Evolutionary conservation across 352 stramenopile genomes (phyloP).

Genomic region (Phytopythium helicoides): DNA sequence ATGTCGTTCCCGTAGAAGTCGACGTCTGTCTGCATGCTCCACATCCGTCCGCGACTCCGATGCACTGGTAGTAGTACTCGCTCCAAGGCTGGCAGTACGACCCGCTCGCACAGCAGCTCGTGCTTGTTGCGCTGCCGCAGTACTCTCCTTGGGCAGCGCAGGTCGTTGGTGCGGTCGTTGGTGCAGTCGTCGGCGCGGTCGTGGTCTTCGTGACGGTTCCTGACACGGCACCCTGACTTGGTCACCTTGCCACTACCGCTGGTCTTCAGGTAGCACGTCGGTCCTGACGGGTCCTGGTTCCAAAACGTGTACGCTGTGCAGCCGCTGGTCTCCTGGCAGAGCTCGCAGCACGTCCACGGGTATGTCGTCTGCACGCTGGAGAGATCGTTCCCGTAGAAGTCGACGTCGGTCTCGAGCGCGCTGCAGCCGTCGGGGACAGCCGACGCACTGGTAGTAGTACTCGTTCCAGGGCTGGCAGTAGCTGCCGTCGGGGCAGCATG

Average conservation of each 20-base stretch:
- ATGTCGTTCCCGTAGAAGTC: constrained; percentile 11
- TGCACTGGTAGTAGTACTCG: constrained; percentile 51
- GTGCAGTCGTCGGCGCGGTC: too few relatives aligned
- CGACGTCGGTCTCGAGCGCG: neutral
- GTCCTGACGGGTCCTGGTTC: constrained; percentile 30
- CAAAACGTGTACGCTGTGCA: constrained; percentile 49
- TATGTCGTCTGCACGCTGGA: constrained; percentile 24
- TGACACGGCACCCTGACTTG: too few relatives aligned
- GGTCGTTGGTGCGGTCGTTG: too few relatives aligned
- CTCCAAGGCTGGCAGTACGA: too few relatives aligned
- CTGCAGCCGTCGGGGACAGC: constrained; percentile 26
- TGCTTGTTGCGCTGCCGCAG: too few relatives aligned
- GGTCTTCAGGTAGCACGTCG: too few relatives aligned
- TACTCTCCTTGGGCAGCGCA: too few relatives aligned
- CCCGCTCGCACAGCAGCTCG: too few relatives aligned
- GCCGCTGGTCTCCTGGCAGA: constrained; percentile 21
- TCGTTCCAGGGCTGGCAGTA: constrained; percentile 49
- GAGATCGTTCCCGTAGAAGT: constrained; percentile 11
- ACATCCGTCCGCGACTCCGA: constrained; percentile 28
- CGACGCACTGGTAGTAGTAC: constrained; percentile 31
- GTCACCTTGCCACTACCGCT: too few relatives aligned
- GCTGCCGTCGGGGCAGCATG: constrained; percentile 36
- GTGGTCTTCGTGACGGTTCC: too few relatives aligned
- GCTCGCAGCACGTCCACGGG: constrained; percentile 29
- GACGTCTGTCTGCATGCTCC: constrained; percentile 1